Percentiles rank a stretch among this genome's conserved stretches.
Conservation (phyloP, 176 grass and related monocot genomes). For the Aegilops umbellulata region DNA sequence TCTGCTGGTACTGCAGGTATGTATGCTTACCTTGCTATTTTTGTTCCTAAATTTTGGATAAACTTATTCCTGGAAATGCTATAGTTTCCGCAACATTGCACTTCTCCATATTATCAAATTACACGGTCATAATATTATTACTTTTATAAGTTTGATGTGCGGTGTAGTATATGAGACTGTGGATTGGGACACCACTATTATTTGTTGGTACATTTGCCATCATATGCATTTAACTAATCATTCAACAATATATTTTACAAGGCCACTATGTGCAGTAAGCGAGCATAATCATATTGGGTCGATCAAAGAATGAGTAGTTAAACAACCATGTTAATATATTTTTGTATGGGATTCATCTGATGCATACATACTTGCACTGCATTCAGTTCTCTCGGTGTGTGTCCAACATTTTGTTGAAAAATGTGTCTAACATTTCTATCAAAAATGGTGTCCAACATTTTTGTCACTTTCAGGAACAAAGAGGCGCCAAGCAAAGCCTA, state of each 20-base stretch:
- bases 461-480: constrained; percentile 45
- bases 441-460: neutral
- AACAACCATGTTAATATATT: neutral
- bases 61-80: neutral
- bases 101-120: neutral
- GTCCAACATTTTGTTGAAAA: constrained; percentile 5
- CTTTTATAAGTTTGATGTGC: neutral
- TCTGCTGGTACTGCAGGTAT: constrained; percentile 28
- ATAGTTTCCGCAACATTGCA: neutral
- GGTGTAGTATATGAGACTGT: neutral
- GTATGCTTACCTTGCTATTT: neutral
- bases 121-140: neutral
- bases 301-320: neutral
- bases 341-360: neutral
- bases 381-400: constrained; percentile 1
- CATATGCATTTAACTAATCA: neutral
- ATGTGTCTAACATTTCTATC: neutral
- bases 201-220: neutral
- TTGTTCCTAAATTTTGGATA: neutral
- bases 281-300: no score
- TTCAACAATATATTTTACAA: no score
- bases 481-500: constrained; percentile 8
- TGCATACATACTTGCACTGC: neutral
- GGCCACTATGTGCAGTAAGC: no score
- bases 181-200: neutral